A percentile compares a stretch with the other conserved stretches of the same genome.
Evolutionary conservation across 192 early-diverging fungal genomes (phyloP).

Genomic region (Piromyces finnis): DNA sequence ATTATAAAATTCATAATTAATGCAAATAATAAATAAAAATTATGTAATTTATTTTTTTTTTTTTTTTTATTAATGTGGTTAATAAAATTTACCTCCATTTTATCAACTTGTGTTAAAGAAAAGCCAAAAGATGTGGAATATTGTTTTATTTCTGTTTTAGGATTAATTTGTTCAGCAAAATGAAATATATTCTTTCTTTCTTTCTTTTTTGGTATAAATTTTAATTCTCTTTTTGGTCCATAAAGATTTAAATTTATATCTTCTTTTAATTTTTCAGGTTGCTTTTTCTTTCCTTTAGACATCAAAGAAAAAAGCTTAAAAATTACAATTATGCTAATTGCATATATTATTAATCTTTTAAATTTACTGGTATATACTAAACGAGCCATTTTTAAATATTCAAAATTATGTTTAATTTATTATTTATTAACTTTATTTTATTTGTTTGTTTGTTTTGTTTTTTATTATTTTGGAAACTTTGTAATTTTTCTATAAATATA

Average conservation of each 20-base stretch:
- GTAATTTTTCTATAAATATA: too few relatives aligned
- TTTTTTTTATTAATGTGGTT: too few relatives aligned
- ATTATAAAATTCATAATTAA: too few relatives aligned
- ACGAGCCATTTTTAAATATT: background rate
- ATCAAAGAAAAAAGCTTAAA: background rate
- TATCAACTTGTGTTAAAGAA: background rate
- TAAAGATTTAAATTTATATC: background rate
- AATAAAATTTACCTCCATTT: background rate
- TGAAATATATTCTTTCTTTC: background rate
- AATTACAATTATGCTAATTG: background rate
- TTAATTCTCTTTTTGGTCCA: background rate
- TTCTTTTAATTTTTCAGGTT: background rate
- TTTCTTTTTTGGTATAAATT: background rate
- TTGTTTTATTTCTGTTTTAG: background rate
- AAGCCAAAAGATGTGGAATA: background rate
- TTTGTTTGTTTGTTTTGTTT: too few relatives aligned
- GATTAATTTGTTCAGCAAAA: background rate
- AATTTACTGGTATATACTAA: background rate
- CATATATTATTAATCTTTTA: background rate
- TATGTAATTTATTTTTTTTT: too few relatives aligned
- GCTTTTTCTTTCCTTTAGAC: background rate
- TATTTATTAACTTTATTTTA: too few relatives aligned
- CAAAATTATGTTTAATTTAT: too few relatives aligned
- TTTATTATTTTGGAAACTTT: too few relatives aligned
- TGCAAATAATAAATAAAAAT: too few relatives aligned